These are phyloP conservation scores for Eimeria praecox DNA, from an alignment of 169 alveolate genomes.

Conservation along the genomic window DNA sequence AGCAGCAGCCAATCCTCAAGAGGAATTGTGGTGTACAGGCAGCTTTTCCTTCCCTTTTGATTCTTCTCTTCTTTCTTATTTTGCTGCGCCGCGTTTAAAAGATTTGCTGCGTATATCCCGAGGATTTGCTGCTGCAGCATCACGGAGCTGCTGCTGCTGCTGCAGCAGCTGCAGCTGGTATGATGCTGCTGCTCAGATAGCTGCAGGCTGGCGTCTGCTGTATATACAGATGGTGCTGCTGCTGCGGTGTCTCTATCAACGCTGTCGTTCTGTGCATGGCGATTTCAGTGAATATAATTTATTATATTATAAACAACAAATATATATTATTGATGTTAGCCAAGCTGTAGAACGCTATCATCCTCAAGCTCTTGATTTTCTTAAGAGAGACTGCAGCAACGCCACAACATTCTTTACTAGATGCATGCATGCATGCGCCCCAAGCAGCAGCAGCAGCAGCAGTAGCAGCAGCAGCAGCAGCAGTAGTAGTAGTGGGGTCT, in stretches of 20 bases:
- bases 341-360: slow-evolving; percentile 99
- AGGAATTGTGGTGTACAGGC: slow-evolving; percentile 40
- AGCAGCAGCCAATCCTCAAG: neutral
- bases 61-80: neutral
- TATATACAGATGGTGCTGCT: slow-evolving; percentile 70
- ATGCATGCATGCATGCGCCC: neutral
- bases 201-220: slow-evolving; percentile 44
- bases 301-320: slow-evolving; percentile 91
- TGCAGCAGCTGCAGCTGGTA: slow-evolving; percentile 58
- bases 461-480: slow-evolving; percentile 18
- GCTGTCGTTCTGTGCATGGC: slow-evolving; percentile 98
- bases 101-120: neutral
- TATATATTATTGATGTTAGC: slow-evolving; percentile 98
- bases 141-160: slow-evolving; percentile 27
- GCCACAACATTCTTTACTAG: slow-evolving; percentile 94
- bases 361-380: slow-evolving; percentile 98
- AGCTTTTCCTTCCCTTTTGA: slow-evolving; percentile 38
- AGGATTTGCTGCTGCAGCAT: slow-evolving; percentile 53
- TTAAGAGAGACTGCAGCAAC: slow-evolving; percentile 98
- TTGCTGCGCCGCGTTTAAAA: slow-evolving; percentile 66
- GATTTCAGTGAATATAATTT: slow-evolving; percentile 99
- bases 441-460: slow-evolving; percentile 36
- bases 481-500: slow-evolving; percentile 32
- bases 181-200: neutral
- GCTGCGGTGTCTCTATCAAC: slow-evolving; percentile 78